Evolutionary conservation across 306 rosid species (phyloP).

Genomic region (Ormosia semicastrata): DNA sequence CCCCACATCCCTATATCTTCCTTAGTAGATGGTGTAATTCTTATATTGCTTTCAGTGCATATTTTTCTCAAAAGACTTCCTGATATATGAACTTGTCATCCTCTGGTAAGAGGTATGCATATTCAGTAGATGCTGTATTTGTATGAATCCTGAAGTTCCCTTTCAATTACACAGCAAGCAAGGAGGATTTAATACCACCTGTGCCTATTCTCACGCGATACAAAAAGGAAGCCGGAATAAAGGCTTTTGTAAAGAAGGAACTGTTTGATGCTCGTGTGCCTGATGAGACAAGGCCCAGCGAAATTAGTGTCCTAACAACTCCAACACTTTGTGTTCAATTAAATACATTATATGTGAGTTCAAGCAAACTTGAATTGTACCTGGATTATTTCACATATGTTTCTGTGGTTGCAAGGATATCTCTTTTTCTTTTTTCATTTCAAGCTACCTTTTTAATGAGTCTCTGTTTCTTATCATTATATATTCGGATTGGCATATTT

Average conservation of each 20-base stretch:
- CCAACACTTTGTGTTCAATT: constrained; percentile 86
- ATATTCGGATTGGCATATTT: background rate
- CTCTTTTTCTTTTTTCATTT: background rate
- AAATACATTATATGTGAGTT: constrained; percentile 91
- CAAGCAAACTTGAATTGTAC: constrained; percentile 19
- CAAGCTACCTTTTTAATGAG: background rate
- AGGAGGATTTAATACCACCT: constrained; percentile 91
- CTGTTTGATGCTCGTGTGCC: constrained; percentile 82
- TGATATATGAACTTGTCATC: background rate
- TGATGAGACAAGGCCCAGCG: constrained; percentile 72
- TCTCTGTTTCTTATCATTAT: background rate
- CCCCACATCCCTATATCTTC: constrained; percentile 4
- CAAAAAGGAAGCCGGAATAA: constrained; percentile 89
- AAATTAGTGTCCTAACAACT: constrained; percentile 74
- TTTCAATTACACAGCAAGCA: constrained; percentile 66
- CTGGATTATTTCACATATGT: constrained; percentile 7
- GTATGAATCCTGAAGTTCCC: constrained; percentile 22
- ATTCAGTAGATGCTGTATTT: constrained; percentile 8
- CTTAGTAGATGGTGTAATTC: background rate
- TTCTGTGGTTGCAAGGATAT: background rate
- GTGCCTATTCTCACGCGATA: constrained; percentile 89
- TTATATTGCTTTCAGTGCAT: background rate
- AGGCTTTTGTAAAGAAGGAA: constrained; percentile 98
- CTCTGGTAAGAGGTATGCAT: constrained; percentile 22
- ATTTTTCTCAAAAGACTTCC: background rate